phyloP scores from a whole-genome alignment of 1,284 basidiomycete species.

The Microbotryum scabiosae region DNA sequence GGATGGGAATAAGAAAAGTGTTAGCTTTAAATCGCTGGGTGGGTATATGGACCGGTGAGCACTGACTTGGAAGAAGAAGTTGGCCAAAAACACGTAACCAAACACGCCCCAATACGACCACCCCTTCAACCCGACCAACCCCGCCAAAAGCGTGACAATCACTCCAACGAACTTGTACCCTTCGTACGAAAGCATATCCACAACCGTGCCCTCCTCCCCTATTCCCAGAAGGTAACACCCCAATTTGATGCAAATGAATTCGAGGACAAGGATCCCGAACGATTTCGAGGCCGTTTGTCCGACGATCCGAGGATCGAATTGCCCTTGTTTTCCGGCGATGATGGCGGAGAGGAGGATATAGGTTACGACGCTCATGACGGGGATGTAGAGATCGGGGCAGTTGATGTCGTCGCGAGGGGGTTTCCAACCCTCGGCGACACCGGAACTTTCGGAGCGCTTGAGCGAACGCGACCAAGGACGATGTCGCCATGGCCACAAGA shows the following conservation, averaged over 20 bases:
- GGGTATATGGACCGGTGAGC: background rate
- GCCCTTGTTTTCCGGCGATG: conserved; percentile 69
- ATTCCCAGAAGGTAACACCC: conserved; percentile 88
- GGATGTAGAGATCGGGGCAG: conserved; percentile 93
- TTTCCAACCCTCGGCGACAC: conserved; percentile 66
- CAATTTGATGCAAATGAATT: conserved; percentile 79
- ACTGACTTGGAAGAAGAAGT: conserved; percentile 86
- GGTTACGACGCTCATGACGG: conserved; percentile 92
- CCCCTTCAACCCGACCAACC: conserved; percentile 54
- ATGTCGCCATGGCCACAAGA: conserved; percentile 95
- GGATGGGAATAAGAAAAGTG: background rate
- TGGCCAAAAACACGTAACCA: conserved; percentile 74
- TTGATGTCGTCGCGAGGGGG: conserved; percentile 91
- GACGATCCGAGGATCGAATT: conserved; percentile 83
- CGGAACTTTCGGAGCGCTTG: conserved; percentile 38
- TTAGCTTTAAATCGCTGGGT: background rate
- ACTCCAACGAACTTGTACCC: conserved; percentile 98
- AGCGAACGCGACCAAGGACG: conserved; percentile 34
- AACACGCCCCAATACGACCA: conserved; percentile 64
- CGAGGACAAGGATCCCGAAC: conserved; percentile 61
- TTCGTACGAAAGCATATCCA: conserved; percentile 59
- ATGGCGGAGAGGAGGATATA: conserved; percentile 77
- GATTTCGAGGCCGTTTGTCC: conserved; percentile 79
- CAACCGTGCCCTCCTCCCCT: conserved; percentile 59
- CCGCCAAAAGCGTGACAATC: conserved; percentile 58